Evolutionary conservation across 495 filamentous ascomycete species (phyloP), one percentile per base, ranked within the genome.

Genomic region (Elaphomyces granulatus): DNA sequence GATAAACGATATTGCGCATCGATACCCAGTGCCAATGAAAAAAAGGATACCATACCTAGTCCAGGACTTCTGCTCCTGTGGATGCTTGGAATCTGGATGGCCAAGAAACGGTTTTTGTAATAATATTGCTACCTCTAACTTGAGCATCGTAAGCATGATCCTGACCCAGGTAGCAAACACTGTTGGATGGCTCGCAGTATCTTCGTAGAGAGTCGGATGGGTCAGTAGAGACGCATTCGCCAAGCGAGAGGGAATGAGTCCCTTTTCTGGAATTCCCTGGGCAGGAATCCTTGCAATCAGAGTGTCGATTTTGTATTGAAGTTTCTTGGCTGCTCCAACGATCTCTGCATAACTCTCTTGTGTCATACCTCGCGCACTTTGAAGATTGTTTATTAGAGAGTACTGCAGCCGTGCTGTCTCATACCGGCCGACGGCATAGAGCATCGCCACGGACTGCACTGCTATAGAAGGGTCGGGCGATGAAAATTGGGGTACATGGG

Each of bases 1-100:
- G n/a, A n/a, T n/a, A n/a, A n/a, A n/a, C n/a, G n/a, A n/a, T n/a
- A n/a, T n/a, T n/a, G n/a, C n/a, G n/a, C n/a, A n/a, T n/a, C n/a
- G n/a, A n/a, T n/a, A n/a, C n/a, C n/a, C n/a, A n/a, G n/a, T n/a
- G n/a, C n/a, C n/a, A n/a, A n/a, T n/a, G n/a, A n/a, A n/a, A n/a
- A n/a, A n/a, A n/a, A n/a, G n/a, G n/a, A n/a, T n/a, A n/a, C 19
- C 37, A 12, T 40, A 40, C 37, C 37, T 40, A 7, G 15, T 40
- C 37, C 37, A 40, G n/a, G 21, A 35, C 33, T 40, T 40, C 20
- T 23, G 20, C 20, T 15, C 26, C 15, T 16, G 14, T 15, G 15
- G 20, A 30, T 16, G 30, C 26, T 16, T 30, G 15, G 8, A 12
- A 31, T 2, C 14, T 8, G 10, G 37, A 3, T 23, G n/a, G 4